Base-by-base conservation (phyloP, 257 asterid species). In the Primulina eburnea region DNA sequence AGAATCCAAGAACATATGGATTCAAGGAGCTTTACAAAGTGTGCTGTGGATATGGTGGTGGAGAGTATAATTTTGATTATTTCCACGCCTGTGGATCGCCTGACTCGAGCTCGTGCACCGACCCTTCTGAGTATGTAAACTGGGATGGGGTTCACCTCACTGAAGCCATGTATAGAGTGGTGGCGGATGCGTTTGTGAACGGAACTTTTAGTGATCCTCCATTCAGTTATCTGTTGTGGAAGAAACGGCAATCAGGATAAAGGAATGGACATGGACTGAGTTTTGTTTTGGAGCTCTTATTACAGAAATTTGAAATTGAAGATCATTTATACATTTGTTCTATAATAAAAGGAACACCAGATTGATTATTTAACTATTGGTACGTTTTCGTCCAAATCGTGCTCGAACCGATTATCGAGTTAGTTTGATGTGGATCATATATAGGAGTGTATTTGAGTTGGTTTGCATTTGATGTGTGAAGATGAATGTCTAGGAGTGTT, bases 61-160 rank as follows among this genome's bases (percentile, higher is more conserved):
- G 86, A 0, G n/a, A 65, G 28, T 86, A 78, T 76, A 88, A 86
- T 30, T 86, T 86, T 32, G 84, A 90, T 60, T 6, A 81, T 0
- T 75, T 86, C 47, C 66, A 56, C 55, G 59, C 88, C 0, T 90
- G 97, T 55, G 97, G 95, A 1, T 68, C 89, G 0, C 72, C 75
- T 0, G 17, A 60, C 24, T 63, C 95, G 1, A 63, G 62, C 29
- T 72, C 86, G 26, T 90, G 97, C 62, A 16, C 40, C 1, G 56
- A 84, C 69, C 95, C 97, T 0, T 71, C 76, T 5, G 70, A 74
- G 83, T 90, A 84, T 32, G 65, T 88, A 6, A 90, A 90, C 33
- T 90, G 97, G 97, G 97, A 90, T 40, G 97, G 97, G 17, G 97
- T 86, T 57, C 95, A 90, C 76, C 82, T 88, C 62, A 90, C 97